Conservation (phyloP, 495 filamentous ascomycete genomes). For the Parmelia sp. region DNA sequence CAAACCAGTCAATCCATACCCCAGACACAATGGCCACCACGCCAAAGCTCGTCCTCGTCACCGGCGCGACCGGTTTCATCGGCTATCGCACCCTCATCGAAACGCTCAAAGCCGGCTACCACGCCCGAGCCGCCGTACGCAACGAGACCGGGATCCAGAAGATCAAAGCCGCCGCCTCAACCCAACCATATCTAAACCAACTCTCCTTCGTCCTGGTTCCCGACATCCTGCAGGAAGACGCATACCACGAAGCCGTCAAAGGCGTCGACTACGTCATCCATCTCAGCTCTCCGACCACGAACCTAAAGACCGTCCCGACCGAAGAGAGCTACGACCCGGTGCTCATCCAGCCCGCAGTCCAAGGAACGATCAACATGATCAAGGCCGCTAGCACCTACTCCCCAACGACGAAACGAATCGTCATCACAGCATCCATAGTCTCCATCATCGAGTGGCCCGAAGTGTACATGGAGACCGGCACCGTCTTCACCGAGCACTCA, state of each 20-base stretch:
- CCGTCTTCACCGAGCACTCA: constrained; percentile 8
- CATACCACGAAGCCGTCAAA: not conserved
- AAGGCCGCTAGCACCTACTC: not conserved
- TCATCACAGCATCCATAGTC: not conserved
- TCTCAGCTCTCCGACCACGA: not conserved
- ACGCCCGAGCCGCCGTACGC: constrained; percentile 37
- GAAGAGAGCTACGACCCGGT: not conserved
- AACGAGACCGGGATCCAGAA: constrained; percentile 30
- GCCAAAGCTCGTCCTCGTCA: constrained; percentile 22
- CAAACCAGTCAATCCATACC: not conserved
- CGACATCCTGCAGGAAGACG: not conserved
- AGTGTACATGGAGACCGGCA: not conserved
- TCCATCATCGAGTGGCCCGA: not conserved
- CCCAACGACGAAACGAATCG: not conserved
- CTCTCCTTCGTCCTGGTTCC: not conserved
- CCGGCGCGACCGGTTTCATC: constrained; percentile 39
- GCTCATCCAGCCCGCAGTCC: not conserved
- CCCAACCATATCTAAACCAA: constrained; percentile 17
- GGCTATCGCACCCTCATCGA: constrained; percentile 39
- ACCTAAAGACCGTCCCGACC: not conserved
- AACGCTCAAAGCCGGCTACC: constrained; percentile 31
- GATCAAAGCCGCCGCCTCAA: constrained; percentile 30
- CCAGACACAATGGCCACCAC: not conserved
- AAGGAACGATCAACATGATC: not conserved
- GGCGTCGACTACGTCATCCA: not conserved